These are phyloP conservation scores for Starmera amethionina DNA, from an alignment of 805 yeast genomes.

Conservation along the genomic window DNA sequence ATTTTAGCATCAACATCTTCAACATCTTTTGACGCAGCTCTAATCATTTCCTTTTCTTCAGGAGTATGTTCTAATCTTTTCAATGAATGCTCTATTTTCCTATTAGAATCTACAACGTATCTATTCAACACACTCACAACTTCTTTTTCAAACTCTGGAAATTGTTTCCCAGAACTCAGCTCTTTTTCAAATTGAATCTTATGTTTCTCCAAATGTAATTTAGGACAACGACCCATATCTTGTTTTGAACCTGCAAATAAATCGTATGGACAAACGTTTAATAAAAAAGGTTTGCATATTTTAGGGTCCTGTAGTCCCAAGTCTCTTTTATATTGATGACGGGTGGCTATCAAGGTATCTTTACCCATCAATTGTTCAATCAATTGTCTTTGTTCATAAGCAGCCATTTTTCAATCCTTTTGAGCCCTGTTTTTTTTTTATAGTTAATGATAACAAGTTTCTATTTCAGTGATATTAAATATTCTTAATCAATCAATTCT, in stretches of 20 bases:
- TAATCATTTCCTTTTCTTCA: conserved; percentile 57
- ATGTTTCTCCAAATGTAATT: conserved; percentile 63
- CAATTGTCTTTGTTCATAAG: conserved; percentile 60
- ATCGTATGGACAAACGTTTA: conserved; percentile 82
- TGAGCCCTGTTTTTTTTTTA: neutral
- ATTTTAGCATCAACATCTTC: conserved; percentile 54
- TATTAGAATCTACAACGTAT: conserved; percentile 58
- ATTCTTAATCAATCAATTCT: no score
- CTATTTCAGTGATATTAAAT: neutral
- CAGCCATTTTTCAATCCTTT: conserved; percentile 35
- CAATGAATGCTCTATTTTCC: conserved; percentile 51
- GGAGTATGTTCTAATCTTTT: conserved; percentile 61
- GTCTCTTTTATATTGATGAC: conserved; percentile 30
- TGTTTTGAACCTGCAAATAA: conserved; percentile 74
- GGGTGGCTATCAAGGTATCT: conserved; percentile 26
- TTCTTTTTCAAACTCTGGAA: conserved; percentile 38
- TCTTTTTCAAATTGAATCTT: conserved; percentile 56
- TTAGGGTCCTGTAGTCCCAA: conserved; percentile 39
- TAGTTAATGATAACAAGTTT: neutral
- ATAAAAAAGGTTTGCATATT: conserved; percentile 74
- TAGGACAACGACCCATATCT: conserved; percentile 73
- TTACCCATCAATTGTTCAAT: conserved; percentile 78
- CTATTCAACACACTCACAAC: conserved; percentile 36
- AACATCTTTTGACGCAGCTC: conserved; percentile 42
- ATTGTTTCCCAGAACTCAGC: conserved; percentile 29